Base-by-base conservation (phyloP, 805 yeast genomes). In the Pichia rugopelliculosa region DNA sequence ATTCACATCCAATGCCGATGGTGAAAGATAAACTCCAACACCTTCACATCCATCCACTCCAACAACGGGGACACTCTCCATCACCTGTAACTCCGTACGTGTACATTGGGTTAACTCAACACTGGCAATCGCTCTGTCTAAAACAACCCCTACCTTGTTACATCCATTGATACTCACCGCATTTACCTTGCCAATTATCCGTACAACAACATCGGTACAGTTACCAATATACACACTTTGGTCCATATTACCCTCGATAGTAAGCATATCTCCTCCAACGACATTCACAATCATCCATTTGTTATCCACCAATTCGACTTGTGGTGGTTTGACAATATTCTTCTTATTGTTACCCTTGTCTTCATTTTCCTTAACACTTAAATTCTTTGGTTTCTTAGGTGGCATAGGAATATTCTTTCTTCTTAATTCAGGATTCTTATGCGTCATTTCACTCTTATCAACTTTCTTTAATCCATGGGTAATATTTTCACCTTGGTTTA, bases 361-460 rank as follows among this genome's bases (percentile, higher is more conserved):
- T 3, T 25, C 22, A 15, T 15, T 41, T 9, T 20, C 23, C n/a
- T n/a, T n/a, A 34, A 13, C 10, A 5, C 79, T 72, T 52, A 88
- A 70, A 36, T 76, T 72, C 8, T 77, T 65, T 42, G 96, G 96
- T 61, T 88, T 88, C 73, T 83, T 86, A 50, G 96, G 95, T 39
- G 87, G 87, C 24, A 77, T 74, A 36, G 96, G 96, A 3, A 75
- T 65, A 3, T 80, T 73, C 5, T 77, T 65, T 11, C 71, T 75
- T 59, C 96, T 84, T 57, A 90, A 72, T 41, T 72, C 81, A 2
- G 96, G 96, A 65, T 89, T 87, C 68, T 88, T 89, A 67, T 88
- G 96, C 21, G 96, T 88, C 89, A 87, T 87, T 67, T 89, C 87
- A 9, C 95, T 83, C 70, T 81, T 87, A 56, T 90, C 97, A 36